Base-by-base conservation (phyloP, 768 basidiomycete species). In the Boletus coccyginus region DNA sequence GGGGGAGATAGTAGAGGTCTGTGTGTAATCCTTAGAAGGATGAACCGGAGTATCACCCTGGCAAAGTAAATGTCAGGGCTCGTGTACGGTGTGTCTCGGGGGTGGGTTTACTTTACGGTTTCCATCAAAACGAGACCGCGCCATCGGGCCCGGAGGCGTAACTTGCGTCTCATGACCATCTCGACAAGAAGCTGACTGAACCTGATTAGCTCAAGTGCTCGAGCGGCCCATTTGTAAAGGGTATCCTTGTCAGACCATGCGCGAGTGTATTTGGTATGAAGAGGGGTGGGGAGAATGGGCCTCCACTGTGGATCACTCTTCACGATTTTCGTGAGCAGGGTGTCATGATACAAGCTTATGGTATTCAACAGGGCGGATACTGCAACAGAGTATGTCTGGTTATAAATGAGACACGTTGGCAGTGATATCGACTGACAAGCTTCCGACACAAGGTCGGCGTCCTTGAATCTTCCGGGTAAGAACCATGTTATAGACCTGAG, bases 401-500 rank as follows among this genome's bases (percentile, higher is more conserved):
- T 61, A 60, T 55, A 59, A 55, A 53, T 56, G 47, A 58, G 44
- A 58, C 42, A 50, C 42, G 55, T 31, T 36, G 57, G 32, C 43
- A 55, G 44, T 50, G 31, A 55, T 57, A 58, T 48, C 53, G 58
- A 90, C 94, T 81, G 62, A 96, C 95, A 78, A 66, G 89, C 85
- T 82, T 98, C 96, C 13, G 93, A 94, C 57, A 92, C 94, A 48
- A 98, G 77, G 71, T 98, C 95, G 45, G 94, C 94, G 80, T 98
- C 95, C 74, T 93, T 94, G 82, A 98, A 98, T 61, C 94, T 83
- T 57, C 95, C 95, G 43, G 96, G 96, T 43, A 98, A 76, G 65
- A 98, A 86, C 94, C 95, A 98, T 45, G 94, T 94, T 55, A 98
- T 74, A 39, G 93, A 94, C 61, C 93, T 80, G 60, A 98, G 73